A percentile compares a stretch with the other conserved stretches of the same genome.
These are phyloP conservation scores for Brettanomyces naardenensis DNA, from an alignment of 805 yeast species.

Conservation along the genomic window DNA sequence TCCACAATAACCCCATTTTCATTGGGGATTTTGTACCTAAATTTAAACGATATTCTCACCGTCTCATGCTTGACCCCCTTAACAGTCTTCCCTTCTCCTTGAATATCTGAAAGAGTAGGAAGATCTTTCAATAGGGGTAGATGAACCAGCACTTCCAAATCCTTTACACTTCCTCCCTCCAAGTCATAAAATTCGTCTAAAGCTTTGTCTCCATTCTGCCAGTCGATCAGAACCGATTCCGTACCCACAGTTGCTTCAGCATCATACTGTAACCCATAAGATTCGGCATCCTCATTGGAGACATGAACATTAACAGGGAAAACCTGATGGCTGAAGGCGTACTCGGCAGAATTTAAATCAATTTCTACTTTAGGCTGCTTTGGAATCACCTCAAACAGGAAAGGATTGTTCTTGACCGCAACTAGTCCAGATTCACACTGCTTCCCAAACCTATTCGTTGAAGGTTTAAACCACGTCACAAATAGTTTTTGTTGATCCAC, in stretches of 20 bases:
- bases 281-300: slow-evolving; percentile 25
- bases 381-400: slow-evolving; percentile 28
- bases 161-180: not conserved
- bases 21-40: slow-evolving; percentile 21
- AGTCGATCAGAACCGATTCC: slow-evolving; percentile 10
- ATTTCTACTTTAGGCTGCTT: slow-evolving; percentile 29
- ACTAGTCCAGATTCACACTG: slow-evolving; percentile 12
- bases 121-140: slow-evolving; percentile 17
- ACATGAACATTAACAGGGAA: slow-evolving; percentile 19
- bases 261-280: slow-evolving; percentile 22
- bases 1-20: slow-evolving; percentile 24
- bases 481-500: no score
- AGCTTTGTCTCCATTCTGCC: slow-evolving; percentile 12
- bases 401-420: slow-evolving; percentile 5
- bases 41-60: slow-evolving; percentile 13
- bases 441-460: slow-evolving; percentile 11
- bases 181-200: slow-evolving; percentile 4
- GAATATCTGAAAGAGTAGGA: slow-evolving; percentile 2
- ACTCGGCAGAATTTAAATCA: slow-evolving; percentile 16
- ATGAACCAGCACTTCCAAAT: slow-evolving; percentile 7
- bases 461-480: slow-evolving; percentile 6
- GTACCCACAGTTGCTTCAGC: slow-evolving; percentile 9
- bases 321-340: slow-evolving; percentile 26
- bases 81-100: not conserved
- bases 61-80: not conserved